phyloP scores from a whole-genome alignment of 805 yeast genomes.

The Yarrowia keelungensis region DNA sequence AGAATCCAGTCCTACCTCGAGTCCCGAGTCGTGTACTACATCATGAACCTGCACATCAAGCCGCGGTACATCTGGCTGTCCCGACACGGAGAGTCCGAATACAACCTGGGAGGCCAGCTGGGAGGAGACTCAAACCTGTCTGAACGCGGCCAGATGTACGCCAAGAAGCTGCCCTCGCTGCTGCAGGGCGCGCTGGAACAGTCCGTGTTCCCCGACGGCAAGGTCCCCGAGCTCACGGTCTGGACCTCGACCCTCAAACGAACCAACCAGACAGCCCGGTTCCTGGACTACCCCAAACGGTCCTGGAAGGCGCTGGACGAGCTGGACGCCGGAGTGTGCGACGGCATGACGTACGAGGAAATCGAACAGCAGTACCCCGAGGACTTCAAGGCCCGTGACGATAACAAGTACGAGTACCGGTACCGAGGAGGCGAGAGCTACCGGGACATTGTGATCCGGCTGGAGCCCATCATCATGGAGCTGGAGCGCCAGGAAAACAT shows the following conservation, averaged over 20 bases:
- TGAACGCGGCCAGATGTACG: constrained; percentile 83
- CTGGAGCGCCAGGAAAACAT: constrained; percentile 96
- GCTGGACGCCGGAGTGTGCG: constrained; percentile 96
- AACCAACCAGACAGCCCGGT: constrained; percentile 90
- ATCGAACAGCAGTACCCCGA: constrained; percentile 86
- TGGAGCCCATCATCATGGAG: constrained; percentile 98
- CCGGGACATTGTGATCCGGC: constrained; percentile 89
- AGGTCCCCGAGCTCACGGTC: constrained; percentile 70
- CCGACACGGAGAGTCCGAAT: constrained; percentile 94
- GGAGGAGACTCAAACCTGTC: constrained; percentile 93
- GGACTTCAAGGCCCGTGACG: constrained; percentile 95
- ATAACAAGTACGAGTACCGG: constrained; percentile 91
- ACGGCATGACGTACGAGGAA: constrained; percentile 95
- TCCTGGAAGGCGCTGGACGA: constrained; percentile 98
- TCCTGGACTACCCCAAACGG: constrained; percentile 78
- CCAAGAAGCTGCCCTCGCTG: constrained; percentile 77
- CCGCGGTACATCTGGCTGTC: constrained; percentile 93
- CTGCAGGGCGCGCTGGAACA: constrained; percentile 62
- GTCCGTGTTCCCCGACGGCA: constrained; percentile 45
- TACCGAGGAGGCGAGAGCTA: constrained; percentile 98
- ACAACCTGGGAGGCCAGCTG: constrained; percentile 89
- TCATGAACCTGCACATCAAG: constrained; percentile 92
- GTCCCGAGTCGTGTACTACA: constrained; percentile 90
- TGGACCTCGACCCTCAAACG: constrained; percentile 95
- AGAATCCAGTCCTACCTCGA: constrained; percentile 87